Conservation (phyloP, 2,329 filamentous ascomycete species). For the Reticulascus tulasneorum region DNA sequence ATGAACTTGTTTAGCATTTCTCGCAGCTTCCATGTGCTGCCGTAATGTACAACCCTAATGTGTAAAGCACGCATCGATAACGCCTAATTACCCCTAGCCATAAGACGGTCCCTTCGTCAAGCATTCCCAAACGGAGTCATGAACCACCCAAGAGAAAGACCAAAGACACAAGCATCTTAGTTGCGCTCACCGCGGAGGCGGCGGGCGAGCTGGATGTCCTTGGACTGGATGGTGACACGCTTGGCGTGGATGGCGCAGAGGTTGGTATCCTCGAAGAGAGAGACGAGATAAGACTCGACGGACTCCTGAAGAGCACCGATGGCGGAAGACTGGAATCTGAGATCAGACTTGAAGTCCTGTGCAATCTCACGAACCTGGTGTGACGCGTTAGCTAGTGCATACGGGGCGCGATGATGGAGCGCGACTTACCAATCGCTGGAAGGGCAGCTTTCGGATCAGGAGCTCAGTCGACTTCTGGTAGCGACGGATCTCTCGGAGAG, state of each 20-base stretch:
- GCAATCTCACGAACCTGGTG: slow-evolving; percentile 82
- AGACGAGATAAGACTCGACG: slow-evolving; percentile 97
- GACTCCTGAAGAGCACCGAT: slow-evolving; percentile 98
- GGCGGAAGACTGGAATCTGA: slow-evolving; percentile 97
- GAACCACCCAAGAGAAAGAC: slow-evolving; percentile 29
- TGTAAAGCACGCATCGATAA: slow-evolving; percentile 38
- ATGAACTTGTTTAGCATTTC: slow-evolving; percentile 31
- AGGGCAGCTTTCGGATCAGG: slow-evolving; percentile 91
- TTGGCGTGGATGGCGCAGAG: slow-evolving; percentile 98
- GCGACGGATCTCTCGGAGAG: slow-evolving; percentile 87
- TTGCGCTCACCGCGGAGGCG: slow-evolving; percentile 92
- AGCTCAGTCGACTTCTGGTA: slow-evolving; percentile 92
- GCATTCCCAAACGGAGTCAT: slow-evolving; percentile 37
- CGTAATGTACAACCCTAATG: slow-evolving; percentile 41
- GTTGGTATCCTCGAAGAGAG: slow-evolving; percentile 97
- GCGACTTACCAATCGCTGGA: slow-evolving; percentile 77
- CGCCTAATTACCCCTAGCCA: slow-evolving; percentile 39
- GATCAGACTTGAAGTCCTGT: slow-evolving; percentile 90
- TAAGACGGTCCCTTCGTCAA: slow-evolving; percentile 30
- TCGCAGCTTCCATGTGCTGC: slow-evolving; percentile 29
- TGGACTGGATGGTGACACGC: slow-evolving; percentile 96
- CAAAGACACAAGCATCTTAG: slow-evolving; percentile 43
- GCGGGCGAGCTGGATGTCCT: slow-evolving; percentile 95
- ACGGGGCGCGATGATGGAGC: not conserved
- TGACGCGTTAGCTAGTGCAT: slow-evolving; percentile 7